Base-by-base conservation (phyloP, 2,329 filamentous ascomycete species). In the Fusarium chaquense region DNA sequence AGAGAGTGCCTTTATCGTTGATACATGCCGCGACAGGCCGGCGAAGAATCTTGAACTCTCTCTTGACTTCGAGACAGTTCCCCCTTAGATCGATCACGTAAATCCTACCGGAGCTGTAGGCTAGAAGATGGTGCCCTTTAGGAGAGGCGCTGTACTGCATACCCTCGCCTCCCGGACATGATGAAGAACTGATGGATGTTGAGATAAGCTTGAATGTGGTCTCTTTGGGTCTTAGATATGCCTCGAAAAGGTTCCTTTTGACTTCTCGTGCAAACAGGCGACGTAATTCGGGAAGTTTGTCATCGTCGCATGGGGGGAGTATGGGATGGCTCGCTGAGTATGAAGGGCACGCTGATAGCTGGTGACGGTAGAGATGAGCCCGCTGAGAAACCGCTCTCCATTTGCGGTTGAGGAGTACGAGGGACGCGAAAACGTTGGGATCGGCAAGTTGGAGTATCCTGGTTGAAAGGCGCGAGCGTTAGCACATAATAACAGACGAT, bases 141-240 rank as follows among this genome's bases (percentile, higher is more conserved):
- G 92, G 89, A 3, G 93, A 97, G 62, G 93, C 88, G 67, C 87
- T 89, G 78, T 97, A 97, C 57, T 93, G 91, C 81, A 97, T 93
- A 46, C 93, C 93, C 78, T 97, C 93, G 33, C 93, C 92, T 35
- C 91, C 91, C 2, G 93, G 93, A 66, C 91, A 91, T 24, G 93
- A 93, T 2, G 92, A 93, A 1, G 93, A 94, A 76, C 92, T 95
- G 71, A 93, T 93, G 8, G 92, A 94, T 51, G 91, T 93, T 38
- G 93, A 96, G 15, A 97, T 89, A 53, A 97, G 84, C 76, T 91
- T 94, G 74, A 97, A 87, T 45, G 92, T 83, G 8, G 91, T 94
- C 74, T 87, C 85, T 62, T 81, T 86, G 6, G 93, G 92, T 20
- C 91, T 87, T 53, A 93, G 78, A 76, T 93, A 94, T 36, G 90